Conservation (phyloP, 2,329 filamentous ascomycete genomes). For the Sarocladium oryzae region DNA sequence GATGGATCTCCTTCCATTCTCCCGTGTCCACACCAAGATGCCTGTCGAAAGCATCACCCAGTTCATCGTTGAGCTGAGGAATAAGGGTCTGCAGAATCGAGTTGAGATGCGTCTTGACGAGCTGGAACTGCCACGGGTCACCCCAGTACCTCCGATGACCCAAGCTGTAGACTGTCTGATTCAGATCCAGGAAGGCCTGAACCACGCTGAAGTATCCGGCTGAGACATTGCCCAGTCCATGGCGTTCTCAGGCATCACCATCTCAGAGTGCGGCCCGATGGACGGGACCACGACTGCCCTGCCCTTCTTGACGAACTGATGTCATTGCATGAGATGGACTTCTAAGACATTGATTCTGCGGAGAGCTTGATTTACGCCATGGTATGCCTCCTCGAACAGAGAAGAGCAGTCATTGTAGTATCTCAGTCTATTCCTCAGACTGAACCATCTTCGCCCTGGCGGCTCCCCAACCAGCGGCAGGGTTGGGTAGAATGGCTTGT, state of each 20-base stretch:
- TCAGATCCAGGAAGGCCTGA: slow-evolving; percentile 31
- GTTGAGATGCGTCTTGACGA: slow-evolving; percentile 31
- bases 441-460: slow-evolving; percentile 20
- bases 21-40: slow-evolving; percentile 26
- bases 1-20: slow-evolving; percentile 27
- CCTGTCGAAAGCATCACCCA: slow-evolving; percentile 26
- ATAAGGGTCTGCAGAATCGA: slow-evolving; percentile 26
- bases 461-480: slow-evolving; percentile 22
- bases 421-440: slow-evolving; percentile 20
- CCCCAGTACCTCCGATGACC: slow-evolving; percentile 26
- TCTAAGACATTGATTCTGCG: not conserved
- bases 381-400: slow-evolving; percentile 24
- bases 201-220: slow-evolving; percentile 28
- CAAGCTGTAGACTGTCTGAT: slow-evolving; percentile 30
- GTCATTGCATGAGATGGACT: not conserved
- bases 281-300: slow-evolving; percentile 34
- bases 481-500: not conserved
- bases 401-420: slow-evolving; percentile 25
- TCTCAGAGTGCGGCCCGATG: slow-evolving; percentile 30
- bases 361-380: slow-evolving; percentile 17
- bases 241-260: slow-evolving; percentile 33
- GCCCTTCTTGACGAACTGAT: slow-evolving; percentile 35
- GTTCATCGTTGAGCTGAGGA: slow-evolving; percentile 27
- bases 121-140: slow-evolving; percentile 28
- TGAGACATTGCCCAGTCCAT: slow-evolving; percentile 34